These are phyloP conservation scores for Knufia petricola DNA, from an alignment of 2,329 filamentous ascomycete species.

Conservation along the genomic window DNA sequence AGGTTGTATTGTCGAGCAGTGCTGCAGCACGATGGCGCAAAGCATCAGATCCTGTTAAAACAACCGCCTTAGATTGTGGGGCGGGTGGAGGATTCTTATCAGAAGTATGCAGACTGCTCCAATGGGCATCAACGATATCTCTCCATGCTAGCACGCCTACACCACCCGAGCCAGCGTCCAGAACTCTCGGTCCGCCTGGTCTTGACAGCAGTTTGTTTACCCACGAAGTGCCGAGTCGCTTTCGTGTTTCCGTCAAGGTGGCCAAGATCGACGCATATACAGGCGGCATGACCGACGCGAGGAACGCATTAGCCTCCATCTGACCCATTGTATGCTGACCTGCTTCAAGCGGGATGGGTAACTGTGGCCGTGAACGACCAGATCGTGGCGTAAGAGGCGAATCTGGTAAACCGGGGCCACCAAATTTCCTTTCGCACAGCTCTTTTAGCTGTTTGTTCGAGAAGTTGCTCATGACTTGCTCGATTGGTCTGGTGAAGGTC, in stretches of 20 bases:
- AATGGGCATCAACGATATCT: slow-evolving; percentile 71
- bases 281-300: slow-evolving; percentile 52
- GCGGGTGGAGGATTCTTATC: slow-evolving; percentile 33
- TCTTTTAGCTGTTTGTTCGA: slow-evolving; percentile 66
- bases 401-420: slow-evolving; percentile 64
- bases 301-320: slow-evolving; percentile 52
- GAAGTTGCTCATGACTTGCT: slow-evolving; percentile 55
- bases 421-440: slow-evolving; percentile 64
- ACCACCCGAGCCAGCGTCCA: slow-evolving; percentile 54
- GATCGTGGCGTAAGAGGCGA: slow-evolving; percentile 57
- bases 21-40: slow-evolving; percentile 65
- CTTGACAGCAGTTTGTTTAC: slow-evolving; percentile 46
- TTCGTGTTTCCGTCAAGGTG: slow-evolving; percentile 50
- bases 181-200: slow-evolving; percentile 47
- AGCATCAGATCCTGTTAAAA: slow-evolving; percentile 65
- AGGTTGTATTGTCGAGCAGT: slow-evolving; percentile 80
- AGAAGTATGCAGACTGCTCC: slow-evolving; percentile 52
- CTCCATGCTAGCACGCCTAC: slow-evolving; percentile 54
- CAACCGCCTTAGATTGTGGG: slow-evolving; percentile 65
- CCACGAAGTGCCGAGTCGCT: slow-evolving; percentile 51
- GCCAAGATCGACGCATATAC: slow-evolving; percentile 50
- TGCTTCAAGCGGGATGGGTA: slow-evolving; percentile 49
- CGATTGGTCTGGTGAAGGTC: slow-evolving; percentile 61
- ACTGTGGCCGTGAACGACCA: slow-evolving; percentile 41
- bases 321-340: slow-evolving; percentile 48